These are phyloP conservation scores for Candida pseudocylindracea DNA, from an alignment of 1,139 yeast species.

Conservation along the genomic window DNA sequence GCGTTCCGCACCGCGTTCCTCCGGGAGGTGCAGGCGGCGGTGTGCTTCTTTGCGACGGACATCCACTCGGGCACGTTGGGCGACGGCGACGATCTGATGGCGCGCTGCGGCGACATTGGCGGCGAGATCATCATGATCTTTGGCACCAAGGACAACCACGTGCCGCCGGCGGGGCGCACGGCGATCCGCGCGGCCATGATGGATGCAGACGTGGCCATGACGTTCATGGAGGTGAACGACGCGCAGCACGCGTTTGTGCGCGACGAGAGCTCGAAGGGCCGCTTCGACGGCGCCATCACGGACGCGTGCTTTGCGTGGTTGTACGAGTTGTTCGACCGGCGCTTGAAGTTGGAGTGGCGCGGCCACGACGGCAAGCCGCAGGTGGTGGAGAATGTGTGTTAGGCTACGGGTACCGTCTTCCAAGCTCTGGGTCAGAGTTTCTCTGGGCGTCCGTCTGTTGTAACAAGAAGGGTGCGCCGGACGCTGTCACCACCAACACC, in stretches of 20 bases:
- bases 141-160: conserved; percentile 67
- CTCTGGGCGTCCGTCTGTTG: conserved; percentile 23
- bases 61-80: conserved; percentile 50
- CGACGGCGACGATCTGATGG: conserved; percentile 44
- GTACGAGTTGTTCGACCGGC: conserved; percentile 48
- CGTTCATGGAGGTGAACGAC: conserved; percentile 54
- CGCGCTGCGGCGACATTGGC: conserved; percentile 26
- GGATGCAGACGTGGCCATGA: conserved; percentile 34
- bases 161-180: conserved; percentile 60
- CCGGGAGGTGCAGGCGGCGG: conserved; percentile 39
- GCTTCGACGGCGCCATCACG: conserved; percentile 62
- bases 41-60: conserved; percentile 68
- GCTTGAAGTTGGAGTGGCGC: conserved; percentile 45
- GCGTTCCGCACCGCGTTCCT: conserved; percentile 59
- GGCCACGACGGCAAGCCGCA: conserved; percentile 26
- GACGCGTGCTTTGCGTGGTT: conserved; percentile 44
- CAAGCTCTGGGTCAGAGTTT: conserved; percentile 14
- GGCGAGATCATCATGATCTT: conserved; percentile 48
- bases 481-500: conserved; percentile 35
- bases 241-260: conserved; percentile 75
- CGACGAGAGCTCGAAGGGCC: conserved; percentile 57
- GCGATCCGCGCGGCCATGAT: conserved; percentile 42
- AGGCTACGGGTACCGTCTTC: conserved; percentile 1
- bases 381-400: conserved; percentile 45
- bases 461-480: conserved; percentile 43